Evolutionary conservation across 495 filamentous ascomycete species (phyloP).

Genomic region (Sordaria brevicollis): DNA sequence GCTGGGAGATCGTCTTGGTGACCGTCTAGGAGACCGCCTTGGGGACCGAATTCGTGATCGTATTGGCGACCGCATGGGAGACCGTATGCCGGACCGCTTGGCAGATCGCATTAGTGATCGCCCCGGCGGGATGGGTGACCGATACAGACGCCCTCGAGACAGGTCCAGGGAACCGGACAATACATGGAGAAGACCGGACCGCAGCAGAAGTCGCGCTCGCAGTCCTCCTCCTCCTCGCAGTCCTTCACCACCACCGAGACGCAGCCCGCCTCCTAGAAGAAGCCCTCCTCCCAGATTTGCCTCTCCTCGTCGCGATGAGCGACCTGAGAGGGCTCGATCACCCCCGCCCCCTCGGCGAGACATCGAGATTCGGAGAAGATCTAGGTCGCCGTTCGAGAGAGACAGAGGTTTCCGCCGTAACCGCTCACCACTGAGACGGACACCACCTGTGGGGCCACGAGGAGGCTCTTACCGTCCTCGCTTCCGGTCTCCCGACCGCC

Average conservation of each 20-base stretch:
- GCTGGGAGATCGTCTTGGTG: constrained; percentile 5
- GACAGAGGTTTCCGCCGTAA: constrained; percentile 28
- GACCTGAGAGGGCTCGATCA: constrained; percentile 13
- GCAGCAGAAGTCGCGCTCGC: constrained; percentile 32
- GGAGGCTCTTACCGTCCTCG: constrained; percentile 31
- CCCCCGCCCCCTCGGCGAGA: constrained; percentile 15
- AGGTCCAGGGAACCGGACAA: constrained; percentile 20
- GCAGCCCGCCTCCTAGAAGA: constrained; percentile 25
- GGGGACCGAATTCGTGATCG: neutral
- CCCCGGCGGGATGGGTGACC: constrained; percentile 22
- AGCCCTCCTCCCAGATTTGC: constrained; percentile 22
- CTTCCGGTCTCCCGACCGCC: constrained; percentile 33
- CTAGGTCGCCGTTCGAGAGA: constrained; percentile 36
- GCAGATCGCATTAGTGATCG: neutral
- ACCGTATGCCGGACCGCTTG: neutral
- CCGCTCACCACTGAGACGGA: constrained; percentile 27
- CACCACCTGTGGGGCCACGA: constrained; percentile 23
- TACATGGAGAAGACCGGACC: constrained; percentile 11
- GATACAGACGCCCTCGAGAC: constrained; percentile 19
- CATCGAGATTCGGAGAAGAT: constrained; percentile 24
- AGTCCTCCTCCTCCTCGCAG: constrained; percentile 26
- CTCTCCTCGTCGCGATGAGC: constrained; percentile 33
- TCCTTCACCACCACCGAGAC: constrained; percentile 18
- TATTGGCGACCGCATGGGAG: neutral
- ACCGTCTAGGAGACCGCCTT: neutral